Evolutionary conservation across 2,329 filamentous ascomycete genomes (phyloP).

Genomic region (Calcarisporium arbuscula): DNA sequence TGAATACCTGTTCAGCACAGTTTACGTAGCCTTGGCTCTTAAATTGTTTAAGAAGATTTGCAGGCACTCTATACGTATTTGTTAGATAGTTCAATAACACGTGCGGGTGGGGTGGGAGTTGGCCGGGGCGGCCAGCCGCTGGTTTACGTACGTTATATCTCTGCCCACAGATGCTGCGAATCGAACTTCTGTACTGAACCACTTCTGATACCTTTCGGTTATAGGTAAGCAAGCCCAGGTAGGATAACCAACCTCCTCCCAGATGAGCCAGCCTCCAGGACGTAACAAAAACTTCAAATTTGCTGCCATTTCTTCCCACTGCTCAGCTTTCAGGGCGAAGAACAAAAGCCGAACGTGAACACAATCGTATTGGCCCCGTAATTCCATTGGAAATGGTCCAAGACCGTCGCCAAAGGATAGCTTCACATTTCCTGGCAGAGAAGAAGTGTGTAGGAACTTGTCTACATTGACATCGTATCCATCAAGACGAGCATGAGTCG

Average conservation of each 20-base stretch:
- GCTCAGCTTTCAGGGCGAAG: conserved; percentile 7
- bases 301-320: conserved; percentile 9
- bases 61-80: not conserved
- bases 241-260: conserved; percentile 9
- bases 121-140: not conserved
- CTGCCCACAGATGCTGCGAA: not conserved
- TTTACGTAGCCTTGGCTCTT: not conserved
- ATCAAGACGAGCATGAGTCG: conserved; percentile 7
- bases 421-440: conserved; percentile 9
- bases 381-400: conserved; percentile 8
- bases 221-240: not conserved
- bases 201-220: not conserved
- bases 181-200: not conserved
- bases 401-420: conserved; percentile 8
- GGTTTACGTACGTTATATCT: not conserved
- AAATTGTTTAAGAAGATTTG: not conserved
- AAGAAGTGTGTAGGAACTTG: conserved; percentile 11
- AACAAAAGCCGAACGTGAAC: conserved; percentile 11
- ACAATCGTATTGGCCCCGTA: conserved; percentile 10
- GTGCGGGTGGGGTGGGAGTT: no score
- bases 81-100: no score
- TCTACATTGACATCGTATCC: conserved; percentile 13
- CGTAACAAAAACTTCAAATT: conserved; percentile 9
- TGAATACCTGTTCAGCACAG: not conserved
- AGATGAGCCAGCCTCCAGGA: conserved; percentile 12